phyloP scores from a whole-genome alignment of 225 moss, liverwort and hornwort species.

The Lunularia cruciata region DNA sequence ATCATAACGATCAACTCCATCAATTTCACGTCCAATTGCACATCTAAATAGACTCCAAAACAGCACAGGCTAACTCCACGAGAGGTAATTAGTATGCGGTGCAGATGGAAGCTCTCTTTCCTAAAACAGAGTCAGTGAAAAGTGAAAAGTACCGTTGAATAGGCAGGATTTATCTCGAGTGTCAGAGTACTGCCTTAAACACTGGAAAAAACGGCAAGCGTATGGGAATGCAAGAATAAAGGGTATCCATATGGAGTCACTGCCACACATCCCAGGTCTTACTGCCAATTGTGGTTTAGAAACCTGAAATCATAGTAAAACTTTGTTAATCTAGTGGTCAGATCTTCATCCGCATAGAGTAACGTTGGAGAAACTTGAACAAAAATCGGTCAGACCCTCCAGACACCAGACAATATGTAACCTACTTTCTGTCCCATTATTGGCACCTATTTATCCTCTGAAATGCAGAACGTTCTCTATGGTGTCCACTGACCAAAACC shows the following conservation, averaged over 20 bases:
- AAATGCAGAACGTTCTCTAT: no score
- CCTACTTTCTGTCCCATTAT: no score
- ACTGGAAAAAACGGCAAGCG: slow-evolving; percentile 73
- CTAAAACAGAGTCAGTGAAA: background rate
- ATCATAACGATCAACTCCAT: slow-evolving; percentile 17
- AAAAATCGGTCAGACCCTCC: no score
- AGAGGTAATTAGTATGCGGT: no score
- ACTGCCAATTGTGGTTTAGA: slow-evolving; percentile 60
- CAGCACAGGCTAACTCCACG: no score
- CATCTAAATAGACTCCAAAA: background rate
- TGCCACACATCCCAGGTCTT: slow-evolving; percentile 66
- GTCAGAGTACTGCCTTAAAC: slow-evolving; percentile 72
- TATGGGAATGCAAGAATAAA: slow-evolving; percentile 68
- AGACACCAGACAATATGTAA: no score
- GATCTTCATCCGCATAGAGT: background rate
- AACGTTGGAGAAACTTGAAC: no score
- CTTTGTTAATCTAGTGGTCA: background rate
- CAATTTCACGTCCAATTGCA: background rate
- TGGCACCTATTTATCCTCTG: no score
- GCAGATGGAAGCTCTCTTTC: background rate
- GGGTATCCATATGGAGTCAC: slow-evolving; percentile 70
- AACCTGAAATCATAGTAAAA: slow-evolving; percentile 43
- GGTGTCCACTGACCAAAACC: background rate
- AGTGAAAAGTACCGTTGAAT: slow-evolving; percentile 53
- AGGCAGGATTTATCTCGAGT: slow-evolving; percentile 72